Evolutionary conservation across 2,329 filamentous ascomycete species (phyloP), one percentile per base, ranked within the genome.

Genomic region (Ustulina deusta): DNA sequence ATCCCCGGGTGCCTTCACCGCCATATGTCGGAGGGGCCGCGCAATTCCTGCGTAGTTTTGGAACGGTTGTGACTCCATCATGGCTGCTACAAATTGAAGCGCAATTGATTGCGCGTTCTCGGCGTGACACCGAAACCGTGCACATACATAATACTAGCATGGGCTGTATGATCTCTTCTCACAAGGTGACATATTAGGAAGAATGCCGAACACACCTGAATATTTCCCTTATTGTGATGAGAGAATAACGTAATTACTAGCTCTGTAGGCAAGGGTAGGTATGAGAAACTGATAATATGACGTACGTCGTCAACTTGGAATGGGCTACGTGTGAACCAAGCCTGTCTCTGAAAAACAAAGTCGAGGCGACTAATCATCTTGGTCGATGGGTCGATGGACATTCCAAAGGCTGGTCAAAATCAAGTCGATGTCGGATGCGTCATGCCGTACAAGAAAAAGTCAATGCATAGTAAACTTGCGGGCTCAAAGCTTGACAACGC

Each of bases 101-200:
- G 42, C 17, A 57, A 32, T 32, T 61, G 62, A 66, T 68, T 66
- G 63, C 56, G 65, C 56, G 59, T 69, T 70, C 56, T 60, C 55
- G 62, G 59, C 27, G 66, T 66, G 59, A 40, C 65, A 69, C 59
- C n/a, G 48, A 44, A 40, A 55, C 58, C 29, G 54, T 61, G 62
- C 42, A 44, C 49, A 27, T 63, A 38, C 29, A 48, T 46, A 49
- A 25, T 36, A 56, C 29, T 52, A 29, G 38, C 20, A 38, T 51
- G 22, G 27, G 29, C 42, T 25, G 36, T 27, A 44, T 25, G 48
- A 56, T 40, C 17, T 42, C 5, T 38, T 36, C 48, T 40, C 27
- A 29, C 9, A 29, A 32, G 29, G 32, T 36, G 29, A 38, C 9
- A 20, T 10, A 22, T 36, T 32, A 32, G 22, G n/a, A 51, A 48